A percentile compares a stretch with the other conserved stretches of the same genome.
Conservation (phyloP, 768 basidiomycete species). For the Hypsizygus marmoreus region DNA sequence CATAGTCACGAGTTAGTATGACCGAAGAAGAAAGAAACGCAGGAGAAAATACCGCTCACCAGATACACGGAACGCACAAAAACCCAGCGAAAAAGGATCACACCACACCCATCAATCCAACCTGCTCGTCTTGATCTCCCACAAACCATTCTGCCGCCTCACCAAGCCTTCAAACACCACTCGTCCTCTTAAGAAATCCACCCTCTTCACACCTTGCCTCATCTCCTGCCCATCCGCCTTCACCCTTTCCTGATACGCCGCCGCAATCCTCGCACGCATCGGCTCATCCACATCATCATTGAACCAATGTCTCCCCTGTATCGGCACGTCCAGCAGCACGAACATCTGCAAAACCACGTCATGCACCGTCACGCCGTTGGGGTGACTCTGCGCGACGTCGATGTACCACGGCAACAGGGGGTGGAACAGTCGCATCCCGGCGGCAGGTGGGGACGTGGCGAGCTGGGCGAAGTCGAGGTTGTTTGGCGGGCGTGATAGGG, state of each 20-base stretch:
- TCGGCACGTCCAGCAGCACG: constrained; percentile 41
- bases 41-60: too few species aligned
- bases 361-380: constrained; percentile 57
- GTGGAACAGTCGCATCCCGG: constrained; percentile 58
- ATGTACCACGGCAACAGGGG: constrained; percentile 67
- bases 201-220: constrained; percentile 48
- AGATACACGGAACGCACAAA: too few species aligned
- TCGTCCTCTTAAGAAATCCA: constrained; percentile 63
- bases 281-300: constrained; percentile 54
- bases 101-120: constrained; percentile 1
- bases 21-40: too few species aligned
- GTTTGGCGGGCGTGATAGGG: constrained; percentile 43
- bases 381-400: constrained; percentile 48
- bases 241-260: constrained; percentile 49
- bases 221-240: constrained; percentile 31
- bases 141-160: constrained; percentile 57
- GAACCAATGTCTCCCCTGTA: constrained; percentile 56
- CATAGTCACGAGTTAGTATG: too few species aligned
- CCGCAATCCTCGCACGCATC: constrained; percentile 44
- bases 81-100: too few species aligned
- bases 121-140: constrained; percentile 60
- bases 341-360: constrained; percentile 56
- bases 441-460: constrained; percentile 51
- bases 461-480: constrained; percentile 55
- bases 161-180: constrained; percentile 54